Conservation (phyloP, 2,329 filamentous ascomycete species). For the Xylariomycetidae sp. region DNA sequence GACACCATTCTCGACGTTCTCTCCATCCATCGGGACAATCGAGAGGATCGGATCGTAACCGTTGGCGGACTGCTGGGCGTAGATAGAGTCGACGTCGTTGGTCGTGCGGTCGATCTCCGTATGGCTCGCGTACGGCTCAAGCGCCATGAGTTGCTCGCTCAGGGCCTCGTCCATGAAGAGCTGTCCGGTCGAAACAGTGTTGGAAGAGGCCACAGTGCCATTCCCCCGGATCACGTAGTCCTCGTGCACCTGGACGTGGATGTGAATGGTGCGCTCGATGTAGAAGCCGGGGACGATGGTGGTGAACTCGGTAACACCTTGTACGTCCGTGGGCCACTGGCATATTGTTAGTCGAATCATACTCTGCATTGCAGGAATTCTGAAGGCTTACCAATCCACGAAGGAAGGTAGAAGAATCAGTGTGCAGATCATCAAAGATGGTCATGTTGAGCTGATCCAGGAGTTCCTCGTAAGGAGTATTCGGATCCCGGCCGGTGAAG, state of each 20-base stretch:
- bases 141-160: conserved; percentile 25
- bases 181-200: conserved; percentile 12
- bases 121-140: conserved; percentile 29
- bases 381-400: conserved; percentile 17
- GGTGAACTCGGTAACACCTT: conserved; percentile 23
- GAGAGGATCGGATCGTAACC: conserved; percentile 27
- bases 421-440: conserved; percentile 18
- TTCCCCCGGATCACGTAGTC: conserved; percentile 13
- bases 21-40: conserved; percentile 28
- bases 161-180: conserved; percentile 11
- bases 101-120: conserved; percentile 30
- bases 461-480: conserved; percentile 24
- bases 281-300: conserved; percentile 19
- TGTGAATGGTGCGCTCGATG: conserved; percentile 18
- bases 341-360: background rate
- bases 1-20: conserved; percentile 30
- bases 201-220: conserved; percentile 12
- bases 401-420: conserved; percentile 24
- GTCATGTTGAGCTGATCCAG: conserved; percentile 25
- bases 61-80: conserved; percentile 8
- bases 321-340: conserved; percentile 20
- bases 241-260: conserved; percentile 14
- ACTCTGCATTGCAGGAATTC: background rate
- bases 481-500: conserved; percentile 24
- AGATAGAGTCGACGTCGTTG: conserved; percentile 23